These are phyloP conservation scores for Crithidia bombi DNA, from an alignment of 208 protist genomes.

Conservation along the genomic window DNA sequence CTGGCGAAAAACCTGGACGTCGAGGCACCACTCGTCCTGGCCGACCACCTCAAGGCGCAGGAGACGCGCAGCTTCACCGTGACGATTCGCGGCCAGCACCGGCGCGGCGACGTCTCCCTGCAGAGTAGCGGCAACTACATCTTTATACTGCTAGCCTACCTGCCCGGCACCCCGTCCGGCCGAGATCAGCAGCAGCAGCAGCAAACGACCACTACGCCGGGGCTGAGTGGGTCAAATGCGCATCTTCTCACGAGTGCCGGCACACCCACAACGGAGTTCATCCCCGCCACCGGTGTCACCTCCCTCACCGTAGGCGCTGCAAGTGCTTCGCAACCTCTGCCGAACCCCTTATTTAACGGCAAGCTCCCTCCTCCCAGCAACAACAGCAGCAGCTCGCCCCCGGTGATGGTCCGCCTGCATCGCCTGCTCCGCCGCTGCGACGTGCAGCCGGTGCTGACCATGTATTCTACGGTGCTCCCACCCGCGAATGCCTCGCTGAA, in stretches of 20 bases:
- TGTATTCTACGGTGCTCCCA: slow-evolving; percentile 72
- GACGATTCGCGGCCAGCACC: slow-evolving; percentile 66
- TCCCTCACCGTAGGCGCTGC: slow-evolving; percentile 8
- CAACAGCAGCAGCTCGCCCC: too few species aligned
- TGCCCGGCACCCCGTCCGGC: slow-evolving; percentile 24
- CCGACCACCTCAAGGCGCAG: slow-evolving; percentile 48
- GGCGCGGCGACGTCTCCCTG: slow-evolving; percentile 43
- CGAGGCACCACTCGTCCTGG: slow-evolving; percentile 51
- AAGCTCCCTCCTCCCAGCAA: neutral
- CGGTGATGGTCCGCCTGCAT: slow-evolving; percentile 57
- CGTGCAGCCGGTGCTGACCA: slow-evolving; percentile 63
- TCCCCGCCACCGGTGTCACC: neutral
- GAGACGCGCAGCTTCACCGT: slow-evolving; percentile 47
- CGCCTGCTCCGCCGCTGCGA: slow-evolving; percentile 69
- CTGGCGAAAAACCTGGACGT: slow-evolving; percentile 48
- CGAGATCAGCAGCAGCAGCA: slow-evolving; percentile 11
- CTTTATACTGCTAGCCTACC: slow-evolving; percentile 69
- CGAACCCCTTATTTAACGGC: neutral
- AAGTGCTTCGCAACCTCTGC: neutral
- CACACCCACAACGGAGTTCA: neutral
- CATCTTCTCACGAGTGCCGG: neutral
- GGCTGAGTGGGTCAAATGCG: slow-evolving; percentile 2
- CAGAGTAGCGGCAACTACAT: slow-evolving; percentile 57
- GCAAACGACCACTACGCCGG: neutral
- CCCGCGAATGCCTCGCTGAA: slow-evolving; percentile 53